A percentile compares a stretch with the other conserved stretches of the same genome.
phyloP scores from a whole-genome alignment of 202 grass and related monocot species.

The Panicum virgatum region DNA sequence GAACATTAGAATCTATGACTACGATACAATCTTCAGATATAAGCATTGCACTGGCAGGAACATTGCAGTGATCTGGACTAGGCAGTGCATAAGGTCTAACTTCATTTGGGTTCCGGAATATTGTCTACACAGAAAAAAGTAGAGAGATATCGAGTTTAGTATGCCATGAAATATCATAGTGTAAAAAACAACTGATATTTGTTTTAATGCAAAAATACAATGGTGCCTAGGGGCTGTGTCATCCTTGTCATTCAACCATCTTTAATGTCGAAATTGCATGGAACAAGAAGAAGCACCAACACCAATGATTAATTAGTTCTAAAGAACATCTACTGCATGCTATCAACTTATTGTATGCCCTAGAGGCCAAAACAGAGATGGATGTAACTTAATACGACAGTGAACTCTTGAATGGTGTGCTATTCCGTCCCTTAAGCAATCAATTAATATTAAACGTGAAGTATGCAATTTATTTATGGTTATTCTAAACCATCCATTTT shows the following conservation, averaged over 20 bases:
- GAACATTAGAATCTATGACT: slow-evolving; percentile 77
- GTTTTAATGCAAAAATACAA: too few relatives aligned
- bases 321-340: slow-evolving; percentile 3
- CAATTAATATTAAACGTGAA: slow-evolving; percentile 8
- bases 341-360: background rate
- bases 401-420: slow-evolving; percentile 24
- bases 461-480: background rate
- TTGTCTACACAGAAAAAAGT: slow-evolving; percentile 64
- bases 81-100: slow-evolving; percentile 75
- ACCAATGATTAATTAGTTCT: slow-evolving; percentile 6
- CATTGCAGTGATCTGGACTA: slow-evolving; percentile 80
- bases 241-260: background rate
- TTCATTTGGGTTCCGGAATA: slow-evolving; percentile 94
- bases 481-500: slow-evolving; percentile 30
- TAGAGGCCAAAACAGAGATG: slow-evolving; percentile 31
- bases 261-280: slow-evolving; percentile 8
- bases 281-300: background rate
- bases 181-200: background rate
- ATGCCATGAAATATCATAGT: slow-evolving; percentile 18
- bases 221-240: too few relatives aligned
- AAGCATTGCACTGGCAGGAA: slow-evolving; percentile 82
- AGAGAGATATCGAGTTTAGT: background rate
- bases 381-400: slow-evolving; percentile 11
- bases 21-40: slow-evolving; percentile 81
- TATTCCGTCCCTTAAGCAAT: slow-evolving; percentile 15